phyloP scores from a whole-genome alignment of 805 yeast genomes.

The Yamadazyma sp. region DNA sequence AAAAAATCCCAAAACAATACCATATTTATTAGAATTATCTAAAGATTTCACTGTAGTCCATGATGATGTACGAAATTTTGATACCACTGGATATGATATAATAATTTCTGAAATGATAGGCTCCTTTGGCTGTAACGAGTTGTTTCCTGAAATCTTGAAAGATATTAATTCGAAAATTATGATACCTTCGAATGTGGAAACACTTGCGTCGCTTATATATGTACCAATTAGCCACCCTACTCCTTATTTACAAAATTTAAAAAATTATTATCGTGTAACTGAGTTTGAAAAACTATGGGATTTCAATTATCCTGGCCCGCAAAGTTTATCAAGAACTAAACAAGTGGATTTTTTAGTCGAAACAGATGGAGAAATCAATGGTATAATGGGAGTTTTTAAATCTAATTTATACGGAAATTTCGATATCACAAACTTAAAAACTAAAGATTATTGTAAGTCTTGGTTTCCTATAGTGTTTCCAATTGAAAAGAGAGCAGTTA shows the following conservation, averaged over 20 bases:
- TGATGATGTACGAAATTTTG: constrained; percentile 55
- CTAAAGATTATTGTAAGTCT: constrained; percentile 29
- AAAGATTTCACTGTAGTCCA: constrained; percentile 46
- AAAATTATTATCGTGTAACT: constrained; percentile 8
- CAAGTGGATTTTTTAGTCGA: constrained; percentile 35
- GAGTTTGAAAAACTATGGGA: constrained; percentile 8
- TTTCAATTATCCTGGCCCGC: constrained; percentile 9
- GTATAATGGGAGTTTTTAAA: constrained; percentile 72
- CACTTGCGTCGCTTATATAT: constrained; percentile 65
- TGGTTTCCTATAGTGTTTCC: constrained; percentile 42
- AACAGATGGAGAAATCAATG: constrained; percentile 60
- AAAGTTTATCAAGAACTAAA: constrained; percentile 2
- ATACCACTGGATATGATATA: constrained; percentile 39
- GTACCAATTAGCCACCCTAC: background rate
- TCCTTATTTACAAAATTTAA: constrained; percentile 10
- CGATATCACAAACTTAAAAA: constrained; percentile 46
- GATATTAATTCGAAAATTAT: constrained; percentile 16
- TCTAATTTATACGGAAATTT: constrained; percentile 64
- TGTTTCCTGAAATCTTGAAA: constrained; percentile 71
- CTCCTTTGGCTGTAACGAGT: constrained; percentile 89
- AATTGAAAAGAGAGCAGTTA: constrained; percentile 12
- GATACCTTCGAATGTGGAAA: constrained; percentile 49
- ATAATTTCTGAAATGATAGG: constrained; percentile 83
- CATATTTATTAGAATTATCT: background rate
- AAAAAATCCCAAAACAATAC: constrained; percentile 40